Conservation (phyloP, 768 basidiomycete species). For the Tulasnella sp. region DNA sequence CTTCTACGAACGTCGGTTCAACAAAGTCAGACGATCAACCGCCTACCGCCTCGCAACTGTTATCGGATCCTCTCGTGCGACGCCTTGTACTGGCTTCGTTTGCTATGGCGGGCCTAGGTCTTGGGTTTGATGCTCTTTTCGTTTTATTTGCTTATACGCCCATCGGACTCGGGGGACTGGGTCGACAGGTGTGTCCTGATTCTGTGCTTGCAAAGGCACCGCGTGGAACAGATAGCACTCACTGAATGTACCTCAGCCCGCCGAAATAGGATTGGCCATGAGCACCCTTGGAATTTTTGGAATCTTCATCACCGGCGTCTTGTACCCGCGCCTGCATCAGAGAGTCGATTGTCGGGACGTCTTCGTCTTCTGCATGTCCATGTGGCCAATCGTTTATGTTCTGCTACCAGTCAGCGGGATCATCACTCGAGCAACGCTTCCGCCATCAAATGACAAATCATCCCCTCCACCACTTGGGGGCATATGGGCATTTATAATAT, state of each 20-base stretch:
- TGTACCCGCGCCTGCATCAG: constrained; percentile 24
- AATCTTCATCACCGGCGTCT: constrained; percentile 18
- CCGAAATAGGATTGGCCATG: constrained; percentile 23
- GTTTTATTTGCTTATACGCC: constrained; percentile 62
- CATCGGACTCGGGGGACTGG: background rate
- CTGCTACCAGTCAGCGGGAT: constrained; percentile 20
- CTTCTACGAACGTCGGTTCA: background rate
- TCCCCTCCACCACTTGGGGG: background rate
- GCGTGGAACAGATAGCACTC: background rate
- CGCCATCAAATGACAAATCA: background rate
- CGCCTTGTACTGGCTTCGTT: constrained; percentile 22
- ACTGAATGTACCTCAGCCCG: constrained; percentile 18
- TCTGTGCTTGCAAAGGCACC: too few relatives aligned
- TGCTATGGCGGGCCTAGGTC: constrained; percentile 42
- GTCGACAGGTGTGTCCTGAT: background rate
- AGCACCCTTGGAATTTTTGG: constrained; percentile 21
- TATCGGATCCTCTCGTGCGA: background rate
- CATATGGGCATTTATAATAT: constrained; percentile 13
- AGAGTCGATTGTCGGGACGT: constrained; percentile 18
- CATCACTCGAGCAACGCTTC: constrained; percentile 14
- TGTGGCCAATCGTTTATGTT: constrained; percentile 23
- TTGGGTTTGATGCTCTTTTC: constrained; percentile 58
- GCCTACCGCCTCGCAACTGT: background rate
- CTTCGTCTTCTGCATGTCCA: constrained; percentile 21
- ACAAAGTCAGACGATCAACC: background rate